Percentiles rank a stretch among this genome's conserved stretches.
Evolutionary conservation across 2,329 filamentous ascomycete genomes (phyloP).

Genomic region (Apiospora malaysiana): DNA sequence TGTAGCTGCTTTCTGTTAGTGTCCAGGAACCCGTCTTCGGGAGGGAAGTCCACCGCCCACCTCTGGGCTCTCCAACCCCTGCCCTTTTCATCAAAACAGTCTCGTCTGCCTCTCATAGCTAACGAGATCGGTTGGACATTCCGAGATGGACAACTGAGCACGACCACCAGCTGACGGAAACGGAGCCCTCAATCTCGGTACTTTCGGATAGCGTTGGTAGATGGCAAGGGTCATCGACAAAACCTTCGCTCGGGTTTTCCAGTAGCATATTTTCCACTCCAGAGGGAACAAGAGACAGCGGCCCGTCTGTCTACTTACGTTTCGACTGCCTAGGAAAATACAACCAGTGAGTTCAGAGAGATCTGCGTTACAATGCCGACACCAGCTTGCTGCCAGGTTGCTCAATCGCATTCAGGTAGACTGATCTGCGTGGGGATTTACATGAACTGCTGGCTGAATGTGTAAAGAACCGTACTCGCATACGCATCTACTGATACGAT

Average conservation of each 20-base stretch:
- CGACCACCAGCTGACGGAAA: neutral
- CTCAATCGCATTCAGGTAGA: neutral
- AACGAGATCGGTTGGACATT: neutral
- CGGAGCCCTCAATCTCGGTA: neutral
- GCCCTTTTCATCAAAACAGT: conserved; percentile 3
- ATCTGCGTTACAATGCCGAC: neutral
- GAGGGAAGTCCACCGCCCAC: neutral
- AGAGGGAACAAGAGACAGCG: neutral
- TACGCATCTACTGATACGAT: neutral
- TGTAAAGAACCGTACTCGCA: neutral
- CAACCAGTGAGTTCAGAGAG: neutral
- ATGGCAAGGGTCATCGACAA: neutral
- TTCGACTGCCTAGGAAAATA: neutral
- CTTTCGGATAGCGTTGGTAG: conserved; percentile 15
- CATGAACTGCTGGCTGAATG: conserved; percentile 1
- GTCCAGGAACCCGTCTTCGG: neutral
- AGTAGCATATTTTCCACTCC: neutral
- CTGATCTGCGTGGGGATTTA: neutral
- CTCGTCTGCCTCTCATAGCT: neutral
- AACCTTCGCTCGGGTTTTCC: neutral
- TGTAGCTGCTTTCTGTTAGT: neutral
- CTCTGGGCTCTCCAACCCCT: neutral
- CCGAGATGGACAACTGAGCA: neutral
- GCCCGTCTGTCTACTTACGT: neutral
- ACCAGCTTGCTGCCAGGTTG: neutral